Conservation (phyloP, 352 stramenopile genomes). For the Pythium pyrilobum region DNA sequence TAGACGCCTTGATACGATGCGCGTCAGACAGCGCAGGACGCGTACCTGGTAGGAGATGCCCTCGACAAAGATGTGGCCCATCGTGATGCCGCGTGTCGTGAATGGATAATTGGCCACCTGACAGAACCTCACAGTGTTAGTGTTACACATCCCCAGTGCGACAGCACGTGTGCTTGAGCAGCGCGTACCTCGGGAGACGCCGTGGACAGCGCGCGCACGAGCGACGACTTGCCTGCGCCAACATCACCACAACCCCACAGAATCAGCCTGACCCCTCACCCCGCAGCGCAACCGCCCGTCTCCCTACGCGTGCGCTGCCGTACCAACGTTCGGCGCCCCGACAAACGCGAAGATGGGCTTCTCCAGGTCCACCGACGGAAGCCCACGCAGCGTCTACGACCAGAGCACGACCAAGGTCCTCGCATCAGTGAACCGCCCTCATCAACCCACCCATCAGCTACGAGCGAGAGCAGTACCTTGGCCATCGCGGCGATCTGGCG, state of each 20-base stretch:
- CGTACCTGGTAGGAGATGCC: conserved; percentile 73
- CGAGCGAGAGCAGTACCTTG: conserved; percentile 13
- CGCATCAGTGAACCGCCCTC: too few relatives aligned
- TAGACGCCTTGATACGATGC: too few relatives aligned
- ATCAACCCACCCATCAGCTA: neutral
- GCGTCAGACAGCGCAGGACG: neutral
- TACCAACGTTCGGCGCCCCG: conserved; percentile 79
- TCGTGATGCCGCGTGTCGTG: conserved; percentile 82
- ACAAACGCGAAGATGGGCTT: conserved; percentile 84
- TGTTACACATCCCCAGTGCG: too few relatives aligned
- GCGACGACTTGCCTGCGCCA: conserved; percentile 69
- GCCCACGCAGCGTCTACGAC: conserved; percentile 51
- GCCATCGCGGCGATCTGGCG: conserved; percentile 24
- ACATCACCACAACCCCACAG: neutral
- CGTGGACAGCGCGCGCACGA: conserved; percentile 74
- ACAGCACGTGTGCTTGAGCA: too few relatives aligned
- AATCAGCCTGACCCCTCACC: neutral
- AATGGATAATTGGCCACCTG: conserved; percentile 88
- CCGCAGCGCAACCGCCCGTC: too few relatives aligned
- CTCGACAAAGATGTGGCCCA: conserved; percentile 84
- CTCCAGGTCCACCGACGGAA: conserved; percentile 75
- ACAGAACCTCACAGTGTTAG: neutral
- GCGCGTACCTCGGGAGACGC: conserved; percentile 73
- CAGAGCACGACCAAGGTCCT: neutral
- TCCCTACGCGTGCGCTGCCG: too few relatives aligned